Evolutionary conservation across 2,329 filamentous ascomycete species (phyloP).

Genomic region (Pestalotiopsis sp.): DNA sequence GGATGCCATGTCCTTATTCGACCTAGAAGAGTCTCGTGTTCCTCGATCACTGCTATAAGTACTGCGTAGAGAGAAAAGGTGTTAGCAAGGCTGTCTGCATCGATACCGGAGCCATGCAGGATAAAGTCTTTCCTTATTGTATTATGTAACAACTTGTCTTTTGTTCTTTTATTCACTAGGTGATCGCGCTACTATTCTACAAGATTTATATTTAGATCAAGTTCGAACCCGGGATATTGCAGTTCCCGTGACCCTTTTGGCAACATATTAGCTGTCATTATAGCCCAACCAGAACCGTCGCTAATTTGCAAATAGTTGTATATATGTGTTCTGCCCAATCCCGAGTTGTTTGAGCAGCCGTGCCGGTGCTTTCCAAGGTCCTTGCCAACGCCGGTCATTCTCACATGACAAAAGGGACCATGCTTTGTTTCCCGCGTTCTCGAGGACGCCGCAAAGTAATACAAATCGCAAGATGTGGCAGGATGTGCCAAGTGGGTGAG

Average conservation of each 20-base stretch:
- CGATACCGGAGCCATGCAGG: too few relatives aligned
- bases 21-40: too few relatives aligned
- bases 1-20: too few relatives aligned
- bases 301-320: neutral
- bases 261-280: neutral
- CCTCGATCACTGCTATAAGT: too few relatives aligned
- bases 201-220: neutral
- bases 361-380: neutral
- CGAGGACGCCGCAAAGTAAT: neutral
- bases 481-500: conserved; percentile 8
- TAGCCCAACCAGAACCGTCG: neutral
- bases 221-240: neutral
- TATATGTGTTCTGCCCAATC: neutral
- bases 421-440: neutral
- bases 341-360: neutral
- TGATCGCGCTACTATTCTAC: neutral
- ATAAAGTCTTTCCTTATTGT: too few relatives aligned
- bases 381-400: neutral
- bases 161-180: neutral
- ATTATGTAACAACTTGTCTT: neutral
- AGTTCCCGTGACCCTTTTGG: neutral
- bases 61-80: too few relatives aligned
- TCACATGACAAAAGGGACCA: conserved; percentile 2
- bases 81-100: too few relatives aligned
- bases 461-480: conserved; percentile 4